phyloP scores from a whole-genome alignment of 345 rosid species.

The Adansonia digitata region DNA sequence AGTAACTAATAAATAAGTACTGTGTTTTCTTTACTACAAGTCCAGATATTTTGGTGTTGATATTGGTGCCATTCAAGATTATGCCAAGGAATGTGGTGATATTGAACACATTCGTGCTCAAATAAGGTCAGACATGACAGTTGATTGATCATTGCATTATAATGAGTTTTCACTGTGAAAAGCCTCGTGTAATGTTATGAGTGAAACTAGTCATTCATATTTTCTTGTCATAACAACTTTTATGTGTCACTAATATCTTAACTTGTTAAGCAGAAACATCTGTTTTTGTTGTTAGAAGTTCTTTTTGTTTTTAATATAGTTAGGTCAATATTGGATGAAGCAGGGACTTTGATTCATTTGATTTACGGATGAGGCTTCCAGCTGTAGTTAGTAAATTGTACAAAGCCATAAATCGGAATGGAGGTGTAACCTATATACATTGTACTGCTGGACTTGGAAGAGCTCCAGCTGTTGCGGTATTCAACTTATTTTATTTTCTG shows the following conservation, averaged over 20 bases:
- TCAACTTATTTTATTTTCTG: conserved; percentile 19
- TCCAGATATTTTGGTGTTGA: conserved; percentile 91
- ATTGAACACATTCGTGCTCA: conserved; percentile 80
- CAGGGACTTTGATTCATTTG: conserved; percentile 98
- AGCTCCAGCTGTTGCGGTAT: conserved; percentile 94
- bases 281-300: background rate
- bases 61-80: conserved; percentile 64
- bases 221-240: background rate
- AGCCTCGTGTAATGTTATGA: background rate
- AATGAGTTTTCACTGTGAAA: background rate
- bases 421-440: conserved; percentile 86
- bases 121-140: conserved; percentile 55
- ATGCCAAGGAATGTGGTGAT: conserved; percentile 49
- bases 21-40: conserved; percentile 36
- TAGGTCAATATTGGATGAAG: conserved; percentile 20
- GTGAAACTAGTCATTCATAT: background rate
- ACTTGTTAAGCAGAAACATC: background rate
- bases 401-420: conserved; percentile 70
- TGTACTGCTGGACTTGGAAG: conserved; percentile 99
- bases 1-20: background rate
- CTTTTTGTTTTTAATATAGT: background rate
- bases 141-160: conserved; percentile 3
- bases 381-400: conserved; percentile 65
- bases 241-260: background rate
- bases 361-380: conserved; percentile 89